Percentiles rank a stretch among this genome's conserved stretches.
These are phyloP conservation scores for Amesomyces nigricolor DNA, from an alignment of 2,329 filamentous ascomycete species.

Conservation along the genomic window DNA sequence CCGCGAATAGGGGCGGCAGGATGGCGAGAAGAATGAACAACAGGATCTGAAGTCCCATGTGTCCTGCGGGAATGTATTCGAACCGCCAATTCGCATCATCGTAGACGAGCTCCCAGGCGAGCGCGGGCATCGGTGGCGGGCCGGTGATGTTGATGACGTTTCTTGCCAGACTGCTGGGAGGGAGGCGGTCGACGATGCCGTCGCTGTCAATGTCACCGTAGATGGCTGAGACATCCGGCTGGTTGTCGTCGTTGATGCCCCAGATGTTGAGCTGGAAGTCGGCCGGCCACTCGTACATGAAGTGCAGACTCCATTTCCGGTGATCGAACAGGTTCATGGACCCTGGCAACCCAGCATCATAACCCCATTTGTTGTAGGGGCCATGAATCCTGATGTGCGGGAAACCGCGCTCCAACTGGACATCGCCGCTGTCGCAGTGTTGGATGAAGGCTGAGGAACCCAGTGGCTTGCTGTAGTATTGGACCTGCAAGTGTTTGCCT, in stretches of 20 bases:
- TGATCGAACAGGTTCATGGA: conserved; percentile 44
- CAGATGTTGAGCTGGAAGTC: conserved; percentile 59
- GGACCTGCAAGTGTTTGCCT: conserved; percentile 56
- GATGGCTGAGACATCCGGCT: conserved; percentile 54
- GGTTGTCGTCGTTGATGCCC: conserved; percentile 59
- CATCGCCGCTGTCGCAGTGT: conserved; percentile 47
- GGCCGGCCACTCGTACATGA: conserved; percentile 59
- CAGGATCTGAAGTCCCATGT: conserved; percentile 46
- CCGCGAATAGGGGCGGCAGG: conserved; percentile 47
- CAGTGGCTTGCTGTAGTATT: conserved; percentile 56
- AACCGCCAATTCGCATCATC: conserved; percentile 51
- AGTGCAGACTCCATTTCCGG: conserved; percentile 52
- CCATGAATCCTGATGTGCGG: conserved; percentile 60
- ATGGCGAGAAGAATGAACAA: conserved; percentile 50
- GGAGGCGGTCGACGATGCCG: conserved; percentile 54
- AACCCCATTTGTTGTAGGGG: conserved; percentile 58
- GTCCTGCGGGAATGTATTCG: conserved; percentile 48
- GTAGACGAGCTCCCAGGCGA: conserved; percentile 50
- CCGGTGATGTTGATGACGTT: conserved; percentile 55
- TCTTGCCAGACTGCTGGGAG: conserved; percentile 50
- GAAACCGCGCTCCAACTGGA: conserved; percentile 43
- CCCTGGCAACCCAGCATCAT: conserved; percentile 53
- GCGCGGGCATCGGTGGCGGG: conserved; percentile 46
- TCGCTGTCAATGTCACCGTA: conserved; percentile 59
- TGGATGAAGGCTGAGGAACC: conserved; percentile 57